Base-by-base conservation (phyloP, 371 early-diverging fungal species). In the Mucor lusitanicus region DNA sequence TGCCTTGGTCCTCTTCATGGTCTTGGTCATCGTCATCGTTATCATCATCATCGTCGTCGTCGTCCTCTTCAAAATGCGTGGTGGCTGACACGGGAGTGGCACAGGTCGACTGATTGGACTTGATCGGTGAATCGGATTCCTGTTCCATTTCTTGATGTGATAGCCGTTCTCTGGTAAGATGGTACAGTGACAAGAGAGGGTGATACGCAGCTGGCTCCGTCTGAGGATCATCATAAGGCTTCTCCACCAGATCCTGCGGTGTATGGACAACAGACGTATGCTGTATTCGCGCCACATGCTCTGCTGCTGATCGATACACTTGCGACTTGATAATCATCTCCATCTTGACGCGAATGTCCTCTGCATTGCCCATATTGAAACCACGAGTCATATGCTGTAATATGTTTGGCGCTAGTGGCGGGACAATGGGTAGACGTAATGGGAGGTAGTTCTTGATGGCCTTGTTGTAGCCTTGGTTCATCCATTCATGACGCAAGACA, bases 141-240 rank as follows among this genome's bases (percentile, higher is more conserved):
- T 61, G 61, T 55, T 88, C 89, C 42, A 90, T 85, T 94, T 95
- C 56, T 83, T 83, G 33, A 93, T 94, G 39, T 92, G 85, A 61
- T 90, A 90, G 2, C 12, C 91, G 87, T 80, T 96, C 96, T 56
- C 79, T 77, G 7, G 94, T 94, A 30, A 96, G 82, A 68, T 92
- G 88, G 65, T 96, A 95, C 25, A 96, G 87, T 57, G 93, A 93
- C 17, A 94, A 74, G 32, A 93, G 68, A 8, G 95, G 94, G 69
- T 87, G 86, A 71, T 85, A 81, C 0, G 77, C 82, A 35, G 77
- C 77, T 0, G 82, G 79, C 0, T 77, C 63, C 0, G 79, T 71
- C 46, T 81, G 82, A 5, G 77, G 74, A 54, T 81, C 82, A 58
- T 81, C 77, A 27, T 77, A 75, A 9, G 19, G 35, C 25, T 28